Conservation (phyloP, 176 grass and related monocot genomes). For the Musa itinerans region DNA sequence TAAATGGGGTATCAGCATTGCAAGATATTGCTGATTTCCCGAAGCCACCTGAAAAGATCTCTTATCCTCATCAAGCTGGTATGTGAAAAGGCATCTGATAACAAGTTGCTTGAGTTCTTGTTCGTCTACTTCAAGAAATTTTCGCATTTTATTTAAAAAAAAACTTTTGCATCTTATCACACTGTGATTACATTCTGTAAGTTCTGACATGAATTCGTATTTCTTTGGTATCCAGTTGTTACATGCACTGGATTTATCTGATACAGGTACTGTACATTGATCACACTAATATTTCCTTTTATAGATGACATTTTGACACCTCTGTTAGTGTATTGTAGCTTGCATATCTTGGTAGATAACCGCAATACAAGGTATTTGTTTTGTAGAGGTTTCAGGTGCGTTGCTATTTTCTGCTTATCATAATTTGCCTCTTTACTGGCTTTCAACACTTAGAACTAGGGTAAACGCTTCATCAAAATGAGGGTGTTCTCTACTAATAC, state of each 20-base stretch:
- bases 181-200: too few relatives aligned
- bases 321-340: not conserved
- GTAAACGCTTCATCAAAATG: too few relatives aligned
- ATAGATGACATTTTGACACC: too few relatives aligned
- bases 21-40: conserved; percentile 19
- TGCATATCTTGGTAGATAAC: not conserved
- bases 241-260: conserved; percentile 2
- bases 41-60: conserved; percentile 24
- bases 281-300: not conserved
- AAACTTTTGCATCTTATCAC: too few relatives aligned
- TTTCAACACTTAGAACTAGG: too few relatives aligned
- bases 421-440: too few relatives aligned
- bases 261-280: conserved; percentile 5
- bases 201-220: not conserved
- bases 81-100: not conserved
- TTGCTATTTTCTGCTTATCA: too few relatives aligned
- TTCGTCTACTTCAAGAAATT: too few relatives aligned
- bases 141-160: too few relatives aligned
- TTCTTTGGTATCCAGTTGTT: not conserved
- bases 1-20: conserved; percentile 23
- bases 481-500: too few relatives aligned
- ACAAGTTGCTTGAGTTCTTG: not conserved
- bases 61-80: conserved; percentile 25
- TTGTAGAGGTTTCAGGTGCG: too few relatives aligned
- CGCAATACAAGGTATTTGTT: not conserved